These are phyloP conservation scores for Stevia rebaudiana DNA, from an alignment of 140 eudicot genomes.

Conservation along the genomic window DNA sequence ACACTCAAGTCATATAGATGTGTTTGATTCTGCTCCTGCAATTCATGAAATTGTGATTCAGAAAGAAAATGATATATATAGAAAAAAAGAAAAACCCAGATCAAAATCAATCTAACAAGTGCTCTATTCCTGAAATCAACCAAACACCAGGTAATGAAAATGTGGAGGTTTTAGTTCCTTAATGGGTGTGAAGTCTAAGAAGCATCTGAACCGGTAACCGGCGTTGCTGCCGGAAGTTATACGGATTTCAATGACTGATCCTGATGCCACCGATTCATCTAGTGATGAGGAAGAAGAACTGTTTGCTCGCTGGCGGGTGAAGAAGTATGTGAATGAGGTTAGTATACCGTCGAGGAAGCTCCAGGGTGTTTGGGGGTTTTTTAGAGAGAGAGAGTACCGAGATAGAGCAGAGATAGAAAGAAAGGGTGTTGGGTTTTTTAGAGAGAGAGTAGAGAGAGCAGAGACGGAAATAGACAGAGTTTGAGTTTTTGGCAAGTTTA, in stretches of 20 bases:
- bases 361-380: too few species aligned
- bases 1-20: slow-evolving; percentile 38
- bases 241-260: slow-evolving; percentile 64
- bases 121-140: slow-evolving; percentile 62
- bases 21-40: slow-evolving; percentile 29
- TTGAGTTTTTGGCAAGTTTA: too few species aligned
- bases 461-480: too few species aligned
- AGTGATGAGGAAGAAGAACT: slow-evolving; percentile 64
- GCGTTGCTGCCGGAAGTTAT: slow-evolving; percentile 38
- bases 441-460: too few species aligned
- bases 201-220: slow-evolving; percentile 1
- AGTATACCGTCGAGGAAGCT: too few species aligned
- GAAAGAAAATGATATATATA: slow-evolving; percentile 26
- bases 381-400: too few species aligned
- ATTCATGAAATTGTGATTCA: slow-evolving; percentile 64
- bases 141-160: slow-evolving; percentile 52
- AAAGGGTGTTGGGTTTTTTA: too few species aligned
- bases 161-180: slow-evolving; percentile 30
- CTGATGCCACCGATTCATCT: slow-evolving; percentile 89
- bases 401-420: too few species aligned
- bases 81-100: slow-evolving; percentile 15
- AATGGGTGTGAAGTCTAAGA: slow-evolving; percentile 6
- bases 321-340: slow-evolving; percentile 51
- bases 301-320: slow-evolving; percentile 52
- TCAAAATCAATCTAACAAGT: slow-evolving; percentile 10